Conservation (phyloP, 257 asterid species). For the Solanum paucissectum region DNA sequence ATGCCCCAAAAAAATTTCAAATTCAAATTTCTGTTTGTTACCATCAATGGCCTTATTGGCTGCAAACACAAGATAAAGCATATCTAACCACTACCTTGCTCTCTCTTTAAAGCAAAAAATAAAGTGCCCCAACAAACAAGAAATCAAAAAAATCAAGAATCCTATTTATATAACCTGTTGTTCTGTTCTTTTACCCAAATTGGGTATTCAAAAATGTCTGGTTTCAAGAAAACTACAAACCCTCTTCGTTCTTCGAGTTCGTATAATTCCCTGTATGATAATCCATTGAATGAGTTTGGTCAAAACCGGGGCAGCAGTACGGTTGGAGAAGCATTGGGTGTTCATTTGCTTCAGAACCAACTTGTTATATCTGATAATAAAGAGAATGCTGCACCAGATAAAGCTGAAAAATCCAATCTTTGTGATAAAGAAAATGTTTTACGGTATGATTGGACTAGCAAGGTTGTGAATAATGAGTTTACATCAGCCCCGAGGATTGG, state of each 20-base stretch:
- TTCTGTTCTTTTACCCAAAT: neutral
- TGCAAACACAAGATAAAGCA: slow-evolving; percentile 18
- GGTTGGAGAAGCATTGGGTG: slow-evolving; percentile 7
- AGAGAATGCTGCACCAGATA: slow-evolving; percentile 28
- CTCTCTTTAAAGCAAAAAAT: neutral
- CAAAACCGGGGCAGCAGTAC: slow-evolving; percentile 19
- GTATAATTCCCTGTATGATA: slow-evolving; percentile 42
- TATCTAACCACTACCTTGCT: slow-evolving; percentile 8
- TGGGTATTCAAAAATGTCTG: slow-evolving; percentile 21
- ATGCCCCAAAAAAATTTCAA: slow-evolving; percentile 39
- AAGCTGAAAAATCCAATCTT: neutral
- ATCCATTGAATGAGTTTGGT: slow-evolving; percentile 49
- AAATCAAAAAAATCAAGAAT: neutral
- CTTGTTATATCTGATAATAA: slow-evolving; percentile 17
- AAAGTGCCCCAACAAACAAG: neutral
- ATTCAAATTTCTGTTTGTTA: slow-evolving; percentile 55
- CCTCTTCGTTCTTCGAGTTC: slow-evolving; percentile 42
- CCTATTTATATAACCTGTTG: neutral
- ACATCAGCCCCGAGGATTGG: neutral
- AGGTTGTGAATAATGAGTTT: neutral
- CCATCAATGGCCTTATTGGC: slow-evolving; percentile 10
- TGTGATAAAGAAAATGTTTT: slow-evolving; percentile 20
- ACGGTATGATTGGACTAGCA: slow-evolving; percentile 5
- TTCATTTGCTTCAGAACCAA: slow-evolving; percentile 16
- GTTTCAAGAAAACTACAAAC: slow-evolving; percentile 33